Evolutionary conservation across 768 basidiomycete species (phyloP).

Genomic region (Amanita muscaria): DNA sequence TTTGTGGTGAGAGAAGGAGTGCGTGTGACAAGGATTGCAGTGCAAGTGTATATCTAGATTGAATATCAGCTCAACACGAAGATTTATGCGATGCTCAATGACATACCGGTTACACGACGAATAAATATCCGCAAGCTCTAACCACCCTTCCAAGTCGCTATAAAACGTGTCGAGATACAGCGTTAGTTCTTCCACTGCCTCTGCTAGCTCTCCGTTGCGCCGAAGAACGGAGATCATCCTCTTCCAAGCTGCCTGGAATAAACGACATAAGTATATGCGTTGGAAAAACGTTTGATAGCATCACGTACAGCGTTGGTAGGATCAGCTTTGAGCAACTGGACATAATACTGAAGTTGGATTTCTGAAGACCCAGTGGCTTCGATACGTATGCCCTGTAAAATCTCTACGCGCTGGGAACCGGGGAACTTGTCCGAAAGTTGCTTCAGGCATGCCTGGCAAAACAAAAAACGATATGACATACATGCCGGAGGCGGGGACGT

Average conservation of each 20-base stretch:
- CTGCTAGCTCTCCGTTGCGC: constrained; percentile 50
- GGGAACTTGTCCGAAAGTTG: constrained; percentile 62
- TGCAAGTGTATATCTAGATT: constrained; percentile 56
- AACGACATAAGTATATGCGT: not conserved
- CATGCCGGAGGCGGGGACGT: no score
- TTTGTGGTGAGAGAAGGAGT: constrained; percentile 76
- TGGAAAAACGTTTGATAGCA: no score
- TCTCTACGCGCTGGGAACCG: constrained; percentile 69
- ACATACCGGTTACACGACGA: constrained; percentile 65
- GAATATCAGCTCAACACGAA: not conserved
- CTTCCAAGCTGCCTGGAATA: constrained; percentile 59
- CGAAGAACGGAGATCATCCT: constrained; percentile 70
- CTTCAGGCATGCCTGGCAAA: constrained; percentile 48
- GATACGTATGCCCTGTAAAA: constrained; percentile 69
- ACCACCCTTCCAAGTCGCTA: constrained; percentile 81
- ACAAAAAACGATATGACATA: constrained; percentile 15
- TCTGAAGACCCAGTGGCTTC: constrained; percentile 57
- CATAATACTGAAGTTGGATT: constrained; percentile 53
- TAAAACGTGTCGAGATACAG: constrained; percentile 81
- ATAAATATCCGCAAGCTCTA: constrained; percentile 79
- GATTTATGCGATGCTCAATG: no score
- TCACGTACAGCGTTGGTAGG: constrained; percentile 64
- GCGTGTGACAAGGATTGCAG: constrained; percentile 75
- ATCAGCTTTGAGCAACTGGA: constrained; percentile 54
- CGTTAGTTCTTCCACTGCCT: constrained; percentile 63